Conservation (phyloP, 176 grass and related monocot genomes). For the Echinochloa phyllopogon region DNA sequence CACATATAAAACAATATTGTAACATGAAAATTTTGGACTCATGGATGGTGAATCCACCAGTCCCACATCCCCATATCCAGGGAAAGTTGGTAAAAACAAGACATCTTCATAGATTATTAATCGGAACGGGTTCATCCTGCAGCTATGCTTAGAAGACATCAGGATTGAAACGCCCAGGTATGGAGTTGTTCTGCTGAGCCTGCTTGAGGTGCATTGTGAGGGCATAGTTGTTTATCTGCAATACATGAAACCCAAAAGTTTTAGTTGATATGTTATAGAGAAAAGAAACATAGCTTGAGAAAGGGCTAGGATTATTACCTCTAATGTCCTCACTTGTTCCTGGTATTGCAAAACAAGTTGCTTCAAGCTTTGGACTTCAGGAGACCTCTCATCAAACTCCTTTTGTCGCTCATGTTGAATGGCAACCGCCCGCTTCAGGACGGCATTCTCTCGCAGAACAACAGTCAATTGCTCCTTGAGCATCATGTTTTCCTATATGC, state of each 20-base stretch:
- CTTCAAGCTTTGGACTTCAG: slow-evolving; percentile 77
- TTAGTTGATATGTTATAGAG: not conserved
- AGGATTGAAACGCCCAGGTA: slow-evolving; percentile 70
- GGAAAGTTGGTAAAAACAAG: slow-evolving; percentile 22
- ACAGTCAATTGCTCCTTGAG: slow-evolving; percentile 75
- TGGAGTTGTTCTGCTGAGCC: slow-evolving; percentile 79
- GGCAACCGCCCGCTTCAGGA: slow-evolving; percentile 80
- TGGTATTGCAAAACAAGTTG: slow-evolving; percentile 83
- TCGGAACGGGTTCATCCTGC: not conserved
- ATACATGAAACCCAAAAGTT: not conserved
- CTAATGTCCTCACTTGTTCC: slow-evolving; percentile 76
- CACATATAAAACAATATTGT: not conserved
- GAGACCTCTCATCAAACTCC: slow-evolving; percentile 57
- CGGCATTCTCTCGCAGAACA: slow-evolving; percentile 63
- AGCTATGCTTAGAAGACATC: slow-evolving; percentile 61
- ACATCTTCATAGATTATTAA: slow-evolving; percentile 33
- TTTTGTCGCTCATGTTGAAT: slow-evolving; percentile 92
- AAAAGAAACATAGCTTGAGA: not conserved
- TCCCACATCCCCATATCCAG: not conserved
- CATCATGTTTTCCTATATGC: slow-evolving; percentile 73
- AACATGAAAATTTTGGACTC: not conserved
- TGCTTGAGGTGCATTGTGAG: slow-evolving; percentile 85
- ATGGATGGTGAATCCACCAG: slow-evolving; percentile 1
- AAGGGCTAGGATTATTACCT: slow-evolving; percentile 48
- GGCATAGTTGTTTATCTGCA: slow-evolving; percentile 83